Evolutionary conservation across 305 asterid genomes (phyloP).

Genomic region (Fraxinus paxiana): DNA sequence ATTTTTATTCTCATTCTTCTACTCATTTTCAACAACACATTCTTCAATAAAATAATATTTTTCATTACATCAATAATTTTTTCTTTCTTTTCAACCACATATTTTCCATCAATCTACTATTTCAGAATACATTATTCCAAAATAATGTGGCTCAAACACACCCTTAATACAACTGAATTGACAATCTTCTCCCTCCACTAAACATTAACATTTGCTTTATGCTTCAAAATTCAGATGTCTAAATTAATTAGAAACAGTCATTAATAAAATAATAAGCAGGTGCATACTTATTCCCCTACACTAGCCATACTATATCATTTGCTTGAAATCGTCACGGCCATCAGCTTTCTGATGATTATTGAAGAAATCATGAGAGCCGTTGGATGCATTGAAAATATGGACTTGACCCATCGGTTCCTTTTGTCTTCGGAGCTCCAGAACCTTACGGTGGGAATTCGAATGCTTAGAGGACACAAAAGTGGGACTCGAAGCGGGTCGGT

Average conservation of each 20-base stretch:
- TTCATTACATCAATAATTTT: too few species aligned
- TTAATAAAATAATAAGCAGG: conserved; percentile 12
- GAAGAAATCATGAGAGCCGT: conserved; percentile 76
- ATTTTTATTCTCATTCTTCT: too few species aligned
- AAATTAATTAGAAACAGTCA: conserved; percentile 36
- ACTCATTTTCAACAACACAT: too few species aligned
- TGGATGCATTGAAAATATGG: conserved; percentile 50
- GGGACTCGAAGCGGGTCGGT: conserved; percentile 95
- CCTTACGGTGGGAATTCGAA: conserved; percentile 92
- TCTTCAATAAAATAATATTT: too few species aligned
- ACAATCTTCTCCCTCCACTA: conserved; percentile 27
- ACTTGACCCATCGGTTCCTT: conserved; percentile 61
- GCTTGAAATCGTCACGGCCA: conserved; percentile 57
- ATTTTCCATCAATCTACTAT: too few species aligned
- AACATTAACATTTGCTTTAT: background rate
- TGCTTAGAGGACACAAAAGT: conserved; percentile 67
- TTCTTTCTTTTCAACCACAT: too few species aligned
- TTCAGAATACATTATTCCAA: too few species aligned
- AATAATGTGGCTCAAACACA: too few species aligned
- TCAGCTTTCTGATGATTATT: conserved; percentile 48
- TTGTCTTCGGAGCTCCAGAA: conserved; percentile 84
- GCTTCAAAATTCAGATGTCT: conserved; percentile 36
- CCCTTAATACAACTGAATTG: conserved; percentile 39
- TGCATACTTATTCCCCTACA: conserved; percentile 25
- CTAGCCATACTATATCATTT: conserved; percentile 50